Conservation (phyloP, 1,284 basidiomycete species). For the Ceratobasidium sp. region DNA sequence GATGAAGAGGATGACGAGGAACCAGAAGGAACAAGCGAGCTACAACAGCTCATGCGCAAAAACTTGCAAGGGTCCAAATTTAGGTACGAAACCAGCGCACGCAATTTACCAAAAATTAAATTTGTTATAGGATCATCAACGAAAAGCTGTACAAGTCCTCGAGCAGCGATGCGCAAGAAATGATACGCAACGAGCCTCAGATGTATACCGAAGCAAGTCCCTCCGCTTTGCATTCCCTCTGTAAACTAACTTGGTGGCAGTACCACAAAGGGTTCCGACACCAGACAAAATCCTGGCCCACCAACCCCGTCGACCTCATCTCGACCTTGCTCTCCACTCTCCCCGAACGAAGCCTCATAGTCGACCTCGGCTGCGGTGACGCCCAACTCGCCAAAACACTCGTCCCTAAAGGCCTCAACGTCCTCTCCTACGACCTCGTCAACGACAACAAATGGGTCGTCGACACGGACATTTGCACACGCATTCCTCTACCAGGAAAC, state of each 20-base stretch:
- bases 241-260: conserved; percentile 53
- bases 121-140: conserved; percentile 73
- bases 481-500: conserved; percentile 81
- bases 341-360: conserved; percentile 75
- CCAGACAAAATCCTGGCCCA: conserved; percentile 90
- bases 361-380: conserved; percentile 95
- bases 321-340: conserved; percentile 61
- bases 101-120: conserved; percentile 10
- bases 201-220: conserved; percentile 74
- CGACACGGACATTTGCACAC: conserved; percentile 78
- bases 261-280: conserved; percentile 90
- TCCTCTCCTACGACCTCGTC: conserved; percentile 83
- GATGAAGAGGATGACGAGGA: conserved; percentile 2
- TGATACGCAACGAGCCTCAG: conserved; percentile 82
- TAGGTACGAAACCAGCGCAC: conserved; percentile 57
- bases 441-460: conserved; percentile 74
- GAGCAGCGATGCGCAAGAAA: conserved; percentile 71
- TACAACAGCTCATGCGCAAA: conserved; percentile 78
- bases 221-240: conserved; percentile 20
- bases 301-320: conserved; percentile 85
- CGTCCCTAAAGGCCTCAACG: conserved; percentile 68
- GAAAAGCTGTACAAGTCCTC: conserved; percentile 85
- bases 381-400: conserved; percentile 83
- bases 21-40: conserved; percentile 61
- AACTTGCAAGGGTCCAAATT: conserved; percentile 85